These are phyloP conservation scores for Endocladia muricata DNA, from an alignment of 31 red algal species.

Conservation along the genomic window DNA sequence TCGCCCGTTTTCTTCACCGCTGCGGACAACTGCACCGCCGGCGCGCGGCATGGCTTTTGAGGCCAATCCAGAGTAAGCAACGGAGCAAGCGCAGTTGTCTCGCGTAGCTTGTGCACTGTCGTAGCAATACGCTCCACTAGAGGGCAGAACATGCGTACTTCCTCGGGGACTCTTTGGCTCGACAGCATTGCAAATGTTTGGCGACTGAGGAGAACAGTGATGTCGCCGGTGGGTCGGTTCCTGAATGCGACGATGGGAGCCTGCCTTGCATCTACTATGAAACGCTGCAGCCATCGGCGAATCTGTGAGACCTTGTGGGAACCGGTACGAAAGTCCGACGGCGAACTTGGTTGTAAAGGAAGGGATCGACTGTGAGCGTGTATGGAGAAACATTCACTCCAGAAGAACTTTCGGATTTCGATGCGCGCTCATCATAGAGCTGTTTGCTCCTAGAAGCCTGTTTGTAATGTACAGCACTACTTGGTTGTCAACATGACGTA, in stretches of 20 bases:
- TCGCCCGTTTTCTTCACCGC: neutral
- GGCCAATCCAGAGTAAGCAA: neutral
- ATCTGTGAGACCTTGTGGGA: neutral
- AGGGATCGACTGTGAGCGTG: neutral
- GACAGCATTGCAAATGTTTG: neutral
- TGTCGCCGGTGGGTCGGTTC: neutral
- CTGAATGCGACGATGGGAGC: neutral
- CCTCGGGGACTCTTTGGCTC: neutral
- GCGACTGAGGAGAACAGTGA: neutral
- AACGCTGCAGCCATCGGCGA: neutral
- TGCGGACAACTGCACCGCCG: neutral
- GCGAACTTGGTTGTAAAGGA: neutral
- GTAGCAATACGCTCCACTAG: constrained; percentile 6
- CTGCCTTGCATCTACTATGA: neutral
- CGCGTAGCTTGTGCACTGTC: constrained; percentile 15
- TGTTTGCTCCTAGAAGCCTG: neutral
- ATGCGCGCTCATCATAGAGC: neutral
- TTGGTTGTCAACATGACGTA: constrained; percentile 16
- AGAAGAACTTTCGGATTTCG: neutral
- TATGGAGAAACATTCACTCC: neutral
- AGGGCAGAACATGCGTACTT: neutral
- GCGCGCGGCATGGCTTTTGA: neutral
- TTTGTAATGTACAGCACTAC: neutral
- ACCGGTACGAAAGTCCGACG: neutral
- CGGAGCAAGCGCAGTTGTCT: neutral